Evolutionary conservation across 2,329 filamentous ascomycete genomes (phyloP), one percentile per base, ranked within the genome.

Genomic region (Epichloe amarillans): DNA sequence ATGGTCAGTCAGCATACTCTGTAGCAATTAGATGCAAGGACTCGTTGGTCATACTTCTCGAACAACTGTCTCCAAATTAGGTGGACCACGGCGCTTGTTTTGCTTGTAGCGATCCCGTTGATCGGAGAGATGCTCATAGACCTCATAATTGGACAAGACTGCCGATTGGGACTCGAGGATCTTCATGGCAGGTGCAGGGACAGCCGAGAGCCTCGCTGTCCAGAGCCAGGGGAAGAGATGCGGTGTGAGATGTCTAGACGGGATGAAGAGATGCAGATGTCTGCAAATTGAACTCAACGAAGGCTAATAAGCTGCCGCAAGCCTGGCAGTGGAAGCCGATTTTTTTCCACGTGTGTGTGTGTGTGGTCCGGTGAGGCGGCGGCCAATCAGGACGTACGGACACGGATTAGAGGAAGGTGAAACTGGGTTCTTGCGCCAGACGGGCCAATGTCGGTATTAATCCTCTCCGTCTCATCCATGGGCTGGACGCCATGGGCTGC

Each of bases 81-180:
- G 70, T 2, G 78, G 77, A 3, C 76, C 71, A 40, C 73, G 70
- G 15, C 71, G 73, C 54, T 74, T 74, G 49, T 69, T 65, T 41
- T 69, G 66, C 60, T 77, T 72, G 58, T 80, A 76, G 46, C 70
- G 68, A 50, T 70, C 66, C 48, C 72, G 72, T 60, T 80, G 76
- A 45, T 82, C 74, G 5, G 68, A 67, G 39, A 88, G 67, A 58
- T 86, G 83, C 51, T 75, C 71, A 59, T 82, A 82, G 55, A 88
- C 83, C 71, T 88, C 85, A 56, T 79, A 83, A 65, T 88, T 88
- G 63, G 80, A 79, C 60, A 89, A 71, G 41, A 83, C 74, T 5
- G 82, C 83, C 33, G 79, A 79, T 62, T 88, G 83, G 3, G 83
- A 72, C 61, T 85, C 83, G 58, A 88, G 69, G 61, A 89, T 78